Percentiles rank a stretch among this genome's conserved stretches.
These are phyloP conservation scores for Achaetomium macrosporum DNA, from an alignment of 2,329 filamentous ascomycete species.

Conservation along the genomic window DNA sequence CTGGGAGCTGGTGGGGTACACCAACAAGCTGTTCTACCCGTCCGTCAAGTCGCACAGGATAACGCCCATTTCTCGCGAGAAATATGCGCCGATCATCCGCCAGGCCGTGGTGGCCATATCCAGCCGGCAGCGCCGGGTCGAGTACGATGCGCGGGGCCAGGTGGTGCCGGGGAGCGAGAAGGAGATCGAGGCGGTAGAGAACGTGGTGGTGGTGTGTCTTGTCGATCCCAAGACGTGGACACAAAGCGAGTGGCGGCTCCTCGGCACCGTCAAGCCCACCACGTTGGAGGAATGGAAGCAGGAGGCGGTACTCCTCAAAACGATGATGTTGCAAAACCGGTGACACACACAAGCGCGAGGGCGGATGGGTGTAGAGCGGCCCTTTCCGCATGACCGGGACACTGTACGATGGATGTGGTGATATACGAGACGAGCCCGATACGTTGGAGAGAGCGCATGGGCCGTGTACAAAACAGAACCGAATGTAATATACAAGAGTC, in stretches of 20 bases:
- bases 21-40: slow-evolving; percentile 36
- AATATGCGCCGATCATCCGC: slow-evolving; percentile 38
- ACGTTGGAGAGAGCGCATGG: too few relatives aligned
- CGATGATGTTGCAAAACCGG: slow-evolving; percentile 23
- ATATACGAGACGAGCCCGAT: not conserved
- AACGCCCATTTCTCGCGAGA: slow-evolving; percentile 39
- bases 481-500: too few relatives aligned
- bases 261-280: slow-evolving; percentile 56
- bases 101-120: slow-evolving; percentile 57
- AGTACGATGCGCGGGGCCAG: slow-evolving; percentile 31
- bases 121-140: slow-evolving; percentile 49
- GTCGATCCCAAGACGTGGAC: slow-evolving; percentile 42
- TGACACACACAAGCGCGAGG: not conserved
- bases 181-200: slow-evolving; percentile 54
- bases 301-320: slow-evolving; percentile 33
- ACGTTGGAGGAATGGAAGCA: slow-evolving; percentile 38
- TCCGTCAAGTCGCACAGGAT: slow-evolving; percentile 52
- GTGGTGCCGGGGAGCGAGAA: slow-evolving; percentile 43
- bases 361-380: not conserved
- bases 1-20: slow-evolving; percentile 53
- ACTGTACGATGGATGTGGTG: not conserved
- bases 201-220: slow-evolving; percentile 54
- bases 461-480: too few relatives aligned
- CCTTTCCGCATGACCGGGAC: not conserved
- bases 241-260: slow-evolving; percentile 54